These are phyloP conservation scores for Claviceps sp. DNA, from an alignment of 2,329 filamentous ascomycete species.

Conservation along the genomic window DNA sequence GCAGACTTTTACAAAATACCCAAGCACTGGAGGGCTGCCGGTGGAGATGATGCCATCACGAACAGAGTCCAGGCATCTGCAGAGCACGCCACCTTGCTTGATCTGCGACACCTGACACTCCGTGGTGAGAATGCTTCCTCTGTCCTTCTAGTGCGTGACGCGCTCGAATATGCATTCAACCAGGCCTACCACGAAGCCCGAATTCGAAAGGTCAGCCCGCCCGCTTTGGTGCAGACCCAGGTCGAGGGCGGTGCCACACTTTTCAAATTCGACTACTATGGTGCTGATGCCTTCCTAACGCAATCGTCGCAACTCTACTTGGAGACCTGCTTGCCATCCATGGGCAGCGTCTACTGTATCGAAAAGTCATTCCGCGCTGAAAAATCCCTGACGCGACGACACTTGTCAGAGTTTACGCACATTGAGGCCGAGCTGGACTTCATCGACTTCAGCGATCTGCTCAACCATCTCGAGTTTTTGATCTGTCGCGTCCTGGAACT, in stretches of 20 bases:
- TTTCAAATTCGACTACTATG: constrained; percentile 82
- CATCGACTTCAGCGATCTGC: constrained; percentile 80
- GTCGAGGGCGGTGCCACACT: constrained; percentile 87
- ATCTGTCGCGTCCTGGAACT: constrained; percentile 76
- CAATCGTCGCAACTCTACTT: constrained; percentile 97
- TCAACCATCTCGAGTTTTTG: constrained; percentile 74
- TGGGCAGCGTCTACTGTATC: constrained; percentile 95
- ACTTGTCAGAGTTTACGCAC: constrained; percentile 93
- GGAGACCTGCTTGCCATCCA: constrained; percentile 78
- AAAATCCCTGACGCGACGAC: constrained; percentile 85
- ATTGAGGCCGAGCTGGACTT: constrained; percentile 95
- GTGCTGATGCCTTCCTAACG: constrained; percentile 81
- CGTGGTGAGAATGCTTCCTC: constrained; percentile 74
- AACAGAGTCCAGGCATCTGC: constrained; percentile 48
- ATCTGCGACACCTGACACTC: constrained; percentile 73
- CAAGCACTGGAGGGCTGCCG: constrained; percentile 51
- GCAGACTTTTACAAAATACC: constrained; percentile 80
- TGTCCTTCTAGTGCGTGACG: constrained; percentile 75
- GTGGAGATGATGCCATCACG: constrained; percentile 83
- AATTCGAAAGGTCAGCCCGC: constrained; percentile 74
- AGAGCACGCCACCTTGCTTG: constrained; percentile 52
- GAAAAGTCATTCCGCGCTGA: constrained; percentile 98
- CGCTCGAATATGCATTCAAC: constrained; percentile 69
- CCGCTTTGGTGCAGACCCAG: constrained; percentile 87
- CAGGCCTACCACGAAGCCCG: constrained; percentile 63